Evolutionary conservation across 1,139 yeast genomes (phyloP), one percentile per base, ranked within the genome.

Genomic region (Saccharomyces hybrid): DNA sequence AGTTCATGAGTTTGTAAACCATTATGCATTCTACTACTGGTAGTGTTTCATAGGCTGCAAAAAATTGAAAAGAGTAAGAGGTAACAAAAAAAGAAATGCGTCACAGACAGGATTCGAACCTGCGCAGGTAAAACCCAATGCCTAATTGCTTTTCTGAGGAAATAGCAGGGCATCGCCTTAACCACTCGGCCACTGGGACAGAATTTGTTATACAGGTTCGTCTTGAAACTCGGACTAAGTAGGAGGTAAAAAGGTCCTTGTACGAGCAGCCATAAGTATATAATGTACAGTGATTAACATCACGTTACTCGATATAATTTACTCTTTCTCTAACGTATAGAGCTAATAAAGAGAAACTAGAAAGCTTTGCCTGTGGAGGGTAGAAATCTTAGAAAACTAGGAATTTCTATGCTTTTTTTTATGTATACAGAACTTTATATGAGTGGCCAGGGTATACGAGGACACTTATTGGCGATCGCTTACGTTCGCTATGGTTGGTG

Each of bases 101-200:
- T 76, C 78, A 78, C 80, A 77, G 81, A 78, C 81, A 78, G 81
- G 82, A 78, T 78, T 78, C 82, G 81, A 78, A 78, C 81, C 81
- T 78, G 81, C 81, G 81, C 74, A 78, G 80, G 81, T 71, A 77
- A 72, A 77, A 74, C 80, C 79, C 79, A 77, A 76, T 74, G 78
- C 78, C 78, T 75, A 59, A 54, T 60, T 60, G 68, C 70, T 62
- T 54, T 64, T 62, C 61, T 58, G 53, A 55, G 60, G 64, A 67
- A 63, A 68, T 81, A 82, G 86, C 86, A 82, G 88, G 87, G 87
- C 84, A 81, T 81, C 88, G 86, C 88, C 87, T 83, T 83, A 83
- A 83, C 88, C 88, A 82, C 88, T 83, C 88, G 87, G 87, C 86
- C 87, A 83, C 86, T 80, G 86, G 76, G 74, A 77, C 82, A 25